Evolutionary conservation across 345 rosid genomes (phyloP).

Genomic region (Balakata baccata): DNA sequence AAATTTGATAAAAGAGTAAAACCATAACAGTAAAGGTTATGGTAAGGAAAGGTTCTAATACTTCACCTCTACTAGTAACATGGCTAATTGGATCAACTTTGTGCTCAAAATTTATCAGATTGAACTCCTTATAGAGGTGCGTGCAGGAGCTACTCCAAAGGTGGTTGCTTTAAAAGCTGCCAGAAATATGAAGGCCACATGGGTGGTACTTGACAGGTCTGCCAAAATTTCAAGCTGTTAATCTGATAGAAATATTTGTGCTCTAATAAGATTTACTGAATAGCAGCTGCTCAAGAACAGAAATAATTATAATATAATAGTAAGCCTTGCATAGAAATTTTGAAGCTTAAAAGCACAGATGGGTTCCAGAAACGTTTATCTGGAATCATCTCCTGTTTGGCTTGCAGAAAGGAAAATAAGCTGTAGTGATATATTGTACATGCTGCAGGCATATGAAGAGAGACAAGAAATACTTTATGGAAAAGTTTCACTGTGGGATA

Average conservation of each 20-base stretch:
- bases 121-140: constrained; percentile 39
- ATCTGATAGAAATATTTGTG: background rate
- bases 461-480: constrained; percentile 42
- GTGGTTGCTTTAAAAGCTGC: constrained; percentile 36
- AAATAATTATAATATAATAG: no score
- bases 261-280: no score
- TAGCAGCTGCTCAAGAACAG: no score
- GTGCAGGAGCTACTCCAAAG: constrained; percentile 35
- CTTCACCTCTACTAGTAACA: background rate
- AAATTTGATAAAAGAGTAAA: background rate
- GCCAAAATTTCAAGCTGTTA: background rate
- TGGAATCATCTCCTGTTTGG: background rate
- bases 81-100: background rate
- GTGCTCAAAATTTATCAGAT: constrained; percentile 33
- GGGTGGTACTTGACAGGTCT: constrained; percentile 60
- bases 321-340: no score
- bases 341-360: background rate
- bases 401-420: background rate
- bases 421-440: background rate
- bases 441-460: constrained; percentile 54
- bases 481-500: constrained; percentile 51
- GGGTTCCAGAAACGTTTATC: background rate
- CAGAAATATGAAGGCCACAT: constrained; percentile 43
- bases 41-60: background rate
- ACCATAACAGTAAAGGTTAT: no score